Conservation (phyloP, 2,329 filamentous ascomycete genomes). For the Amauroascus verrucosus region DNA sequence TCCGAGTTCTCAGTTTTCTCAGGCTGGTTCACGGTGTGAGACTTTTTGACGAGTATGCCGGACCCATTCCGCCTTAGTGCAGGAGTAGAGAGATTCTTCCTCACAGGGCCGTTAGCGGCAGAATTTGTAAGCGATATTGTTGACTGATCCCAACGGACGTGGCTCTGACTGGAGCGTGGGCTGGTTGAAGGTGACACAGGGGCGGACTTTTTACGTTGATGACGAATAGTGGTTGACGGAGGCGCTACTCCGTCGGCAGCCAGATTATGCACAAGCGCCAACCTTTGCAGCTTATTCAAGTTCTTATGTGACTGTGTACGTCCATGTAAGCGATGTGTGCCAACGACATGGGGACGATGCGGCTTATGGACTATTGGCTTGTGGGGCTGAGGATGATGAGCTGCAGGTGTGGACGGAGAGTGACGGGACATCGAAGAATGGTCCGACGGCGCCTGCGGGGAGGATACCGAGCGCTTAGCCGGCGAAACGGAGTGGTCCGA, state of each 20-base stretch:
- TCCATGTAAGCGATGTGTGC: constrained; percentile 31
- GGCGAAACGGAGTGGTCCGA: constrained; percentile 14
- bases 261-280: constrained; percentile 27
- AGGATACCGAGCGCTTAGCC: constrained; percentile 15
- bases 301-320: constrained; percentile 39
- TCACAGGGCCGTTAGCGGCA: constrained; percentile 30
- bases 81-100: constrained; percentile 38
- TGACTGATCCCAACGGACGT: constrained; percentile 36
- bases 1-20: constrained; percentile 17
- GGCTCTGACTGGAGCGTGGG: constrained; percentile 26
- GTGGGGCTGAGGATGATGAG: constrained; percentile 21
- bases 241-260: constrained; percentile 19
- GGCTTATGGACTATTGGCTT: constrained; percentile 27
- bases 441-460: constrained; percentile 11
- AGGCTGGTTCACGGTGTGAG: constrained; percentile 20
- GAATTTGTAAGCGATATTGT: constrained; percentile 27
- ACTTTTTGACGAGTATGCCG: constrained; percentile 32
- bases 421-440: constrained; percentile 9
- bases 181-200: constrained; percentile 36
- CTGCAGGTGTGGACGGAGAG: constrained; percentile 6
- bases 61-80: constrained; percentile 33
- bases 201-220: constrained; percentile 40
- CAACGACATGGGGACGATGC: constrained; percentile 37
- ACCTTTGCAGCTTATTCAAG: constrained; percentile 34
- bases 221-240: constrained; percentile 24